Percentiles rank a stretch among this genome's conserved stretches.
Conservation (phyloP, 192 early-diverging fungal species). For the Coemansia sp. region DNA sequence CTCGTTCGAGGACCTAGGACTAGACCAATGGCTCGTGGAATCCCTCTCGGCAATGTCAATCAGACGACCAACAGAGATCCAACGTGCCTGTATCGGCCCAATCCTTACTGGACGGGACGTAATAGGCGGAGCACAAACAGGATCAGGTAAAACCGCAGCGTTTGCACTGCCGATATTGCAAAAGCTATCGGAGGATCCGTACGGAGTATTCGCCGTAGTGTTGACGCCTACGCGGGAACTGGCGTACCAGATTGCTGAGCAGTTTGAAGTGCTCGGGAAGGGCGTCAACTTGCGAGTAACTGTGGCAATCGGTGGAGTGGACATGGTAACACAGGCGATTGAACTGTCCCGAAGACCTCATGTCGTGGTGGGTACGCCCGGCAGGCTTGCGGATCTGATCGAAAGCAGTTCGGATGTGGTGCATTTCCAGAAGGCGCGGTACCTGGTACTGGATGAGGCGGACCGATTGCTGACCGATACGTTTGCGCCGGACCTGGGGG, state of each 20-base stretch:
- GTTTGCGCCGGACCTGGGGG: constrained; percentile 79
- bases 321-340: constrained; percentile 94
- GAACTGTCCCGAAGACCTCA: constrained; percentile 84
- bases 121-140: constrained; percentile 94
- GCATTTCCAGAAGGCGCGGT: constrained; percentile 72
- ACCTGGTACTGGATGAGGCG: constrained; percentile 94
- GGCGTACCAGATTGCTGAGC: constrained; percentile 98
- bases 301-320: constrained; percentile 88
- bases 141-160: constrained; percentile 96
- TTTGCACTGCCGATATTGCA: constrained; percentile 98
- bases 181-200: constrained; percentile 92
- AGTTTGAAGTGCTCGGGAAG: constrained; percentile 91
- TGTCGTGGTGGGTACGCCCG: constrained; percentile 93
- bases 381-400: constrained; percentile 91
- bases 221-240: constrained; percentile 95
- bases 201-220: constrained; percentile 94
- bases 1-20: constrained; percentile 71
- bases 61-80: constrained; percentile 86
- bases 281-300: constrained; percentile 79
- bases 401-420: constrained; percentile 71
- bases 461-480: constrained; percentile 86
- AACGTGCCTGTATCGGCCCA: constrained; percentile 79
- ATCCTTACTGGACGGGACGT: constrained; percentile 78
- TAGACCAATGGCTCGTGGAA: constrained; percentile 80
- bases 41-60: constrained; percentile 83